These are phyloP conservation scores for Oehlia diaphana DNA, from an alignment of 192 early-diverging fungal species.

Conservation along the genomic window DNA sequence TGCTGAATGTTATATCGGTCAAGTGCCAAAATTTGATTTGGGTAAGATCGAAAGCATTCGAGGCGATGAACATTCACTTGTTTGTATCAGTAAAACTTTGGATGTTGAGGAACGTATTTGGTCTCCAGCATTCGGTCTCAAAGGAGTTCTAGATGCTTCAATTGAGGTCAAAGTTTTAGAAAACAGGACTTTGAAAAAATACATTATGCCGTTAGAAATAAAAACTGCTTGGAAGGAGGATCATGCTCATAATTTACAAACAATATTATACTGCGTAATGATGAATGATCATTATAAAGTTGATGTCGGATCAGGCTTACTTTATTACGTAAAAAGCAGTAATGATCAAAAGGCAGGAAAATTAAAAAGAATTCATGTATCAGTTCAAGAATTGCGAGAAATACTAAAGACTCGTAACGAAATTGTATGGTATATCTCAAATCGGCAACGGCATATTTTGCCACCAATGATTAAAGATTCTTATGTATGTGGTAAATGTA, in stretches of 20 bases:
- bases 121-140: conserved; percentile 90
- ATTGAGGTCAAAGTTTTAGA: conserved; percentile 42
- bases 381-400: conserved; percentile 66
- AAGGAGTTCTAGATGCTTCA: conserved; percentile 89
- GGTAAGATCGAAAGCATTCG: conserved; percentile 27
- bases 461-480: conserved; percentile 72
- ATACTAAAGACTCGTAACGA: conserved; percentile 77
- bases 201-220: conserved; percentile 82
- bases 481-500: conserved; percentile 69
- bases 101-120: conserved; percentile 92
- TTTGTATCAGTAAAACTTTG: conserved; percentile 62
- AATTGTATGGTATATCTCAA: conserved; percentile 58
- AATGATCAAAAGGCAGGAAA: conserved; percentile 38
- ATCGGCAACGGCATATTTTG: conserved; percentile 36
- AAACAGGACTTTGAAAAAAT: conserved; percentile 25
- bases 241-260: conserved; percentile 77
- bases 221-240: conserved; percentile 77
- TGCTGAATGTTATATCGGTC: conserved; percentile 43
- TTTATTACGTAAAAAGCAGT: conserved; percentile 72
- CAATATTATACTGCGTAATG: conserved; percentile 80
- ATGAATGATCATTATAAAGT: conserved; percentile 83
- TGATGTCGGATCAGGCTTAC: conserved; percentile 62
- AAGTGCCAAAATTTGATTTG: background rate
- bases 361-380: conserved; percentile 60
- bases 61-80: conserved; percentile 19